Evolutionary conservation across 805 yeast genomes (phyloP).

Genomic region (Blastobotrys robertii): DNA sequence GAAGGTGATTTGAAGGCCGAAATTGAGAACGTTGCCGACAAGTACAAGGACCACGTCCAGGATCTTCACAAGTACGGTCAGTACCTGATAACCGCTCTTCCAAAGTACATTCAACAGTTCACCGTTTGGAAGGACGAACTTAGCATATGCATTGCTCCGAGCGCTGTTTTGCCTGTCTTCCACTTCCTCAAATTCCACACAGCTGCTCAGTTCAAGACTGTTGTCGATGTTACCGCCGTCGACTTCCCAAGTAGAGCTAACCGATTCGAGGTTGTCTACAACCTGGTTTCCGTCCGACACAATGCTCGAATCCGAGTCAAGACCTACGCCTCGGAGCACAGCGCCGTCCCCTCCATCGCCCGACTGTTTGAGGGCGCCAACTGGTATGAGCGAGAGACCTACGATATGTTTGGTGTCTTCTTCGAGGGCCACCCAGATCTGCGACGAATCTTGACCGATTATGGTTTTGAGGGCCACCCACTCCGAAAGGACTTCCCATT

Average conservation of each 20-base stretch:
- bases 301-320: slow-evolving; percentile 82
- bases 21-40: slow-evolving; percentile 67
- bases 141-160: slow-evolving; percentile 64
- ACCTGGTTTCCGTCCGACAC: slow-evolving; percentile 68
- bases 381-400: slow-evolving; percentile 87
- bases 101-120: slow-evolving; percentile 74
- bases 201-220: slow-evolving; percentile 67
- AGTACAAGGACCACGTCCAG: slow-evolving; percentile 53
- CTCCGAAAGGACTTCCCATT: slow-evolving; percentile 88
- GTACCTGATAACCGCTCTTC: slow-evolving; percentile 67
- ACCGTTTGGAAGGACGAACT: slow-evolving; percentile 89
- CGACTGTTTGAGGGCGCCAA: slow-evolving; percentile 69
- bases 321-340: slow-evolving; percentile 76
- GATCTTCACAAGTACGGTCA: slow-evolving; percentile 75
- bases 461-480: slow-evolving; percentile 89
- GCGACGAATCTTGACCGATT: slow-evolving; percentile 83
- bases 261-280: slow-evolving; percentile 82
- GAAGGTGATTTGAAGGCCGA: slow-evolving; percentile 13
- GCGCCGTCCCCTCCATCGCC: slow-evolving; percentile 73
- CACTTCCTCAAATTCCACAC: slow-evolving; percentile 68
- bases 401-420: slow-evolving; percentile 78
- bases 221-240: slow-evolving; percentile 76
- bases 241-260: slow-evolving; percentile 78
- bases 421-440: slow-evolving; percentile 86
- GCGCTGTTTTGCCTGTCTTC: slow-evolving; percentile 62